phyloP scores from a whole-genome alignment of 257 asterid species.

The Jacaranda copaia region DNA sequence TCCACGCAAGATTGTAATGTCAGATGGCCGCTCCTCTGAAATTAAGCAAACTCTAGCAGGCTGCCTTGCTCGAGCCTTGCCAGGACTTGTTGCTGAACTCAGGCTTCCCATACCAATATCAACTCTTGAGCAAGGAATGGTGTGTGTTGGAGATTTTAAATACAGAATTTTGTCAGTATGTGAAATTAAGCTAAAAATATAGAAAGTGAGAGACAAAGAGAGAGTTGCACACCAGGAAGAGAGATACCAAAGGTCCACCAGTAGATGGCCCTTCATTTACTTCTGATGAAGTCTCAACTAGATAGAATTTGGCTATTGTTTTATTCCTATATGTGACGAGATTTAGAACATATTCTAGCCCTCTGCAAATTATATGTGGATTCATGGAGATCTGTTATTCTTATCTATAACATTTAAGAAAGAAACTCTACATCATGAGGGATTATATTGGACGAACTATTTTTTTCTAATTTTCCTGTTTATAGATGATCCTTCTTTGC shows the following conservation, averaged over 20 bases:
- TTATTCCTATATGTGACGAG: slow-evolving; percentile 17
- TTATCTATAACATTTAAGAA: not conserved
- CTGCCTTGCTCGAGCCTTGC: slow-evolving; percentile 86
- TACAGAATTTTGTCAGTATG: not conserved
- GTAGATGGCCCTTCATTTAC: not conserved
- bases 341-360: not conserved
- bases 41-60: slow-evolving; percentile 82
- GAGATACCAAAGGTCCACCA: not conserved
- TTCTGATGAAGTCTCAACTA: not conserved
- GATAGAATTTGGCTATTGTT: not conserved
- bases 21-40: slow-evolving; percentile 85
- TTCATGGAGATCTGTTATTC: slow-evolving; percentile 19
- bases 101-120: slow-evolving; percentile 83
- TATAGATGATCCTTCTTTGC: slow-evolving; percentile 17
- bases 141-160: slow-evolving; percentile 40
- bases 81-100: slow-evolving; percentile 82
- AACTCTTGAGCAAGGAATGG: slow-evolving; percentile 82
- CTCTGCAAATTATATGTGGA: slow-evolving; percentile 10
- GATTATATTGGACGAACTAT: not conserved
- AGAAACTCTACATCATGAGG: slow-evolving; percentile 6
- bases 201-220: not conserved
- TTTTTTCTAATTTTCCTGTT: not conserved
- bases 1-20: slow-evolving; percentile 58
- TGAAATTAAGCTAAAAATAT: not conserved
- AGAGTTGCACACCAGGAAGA: not conserved